Percentiles rank a stretch among this genome's conserved stretches.
Conservation (phyloP, 1,284 basidiomycete genomes). For the Ganoderma meredithae region DNA sequence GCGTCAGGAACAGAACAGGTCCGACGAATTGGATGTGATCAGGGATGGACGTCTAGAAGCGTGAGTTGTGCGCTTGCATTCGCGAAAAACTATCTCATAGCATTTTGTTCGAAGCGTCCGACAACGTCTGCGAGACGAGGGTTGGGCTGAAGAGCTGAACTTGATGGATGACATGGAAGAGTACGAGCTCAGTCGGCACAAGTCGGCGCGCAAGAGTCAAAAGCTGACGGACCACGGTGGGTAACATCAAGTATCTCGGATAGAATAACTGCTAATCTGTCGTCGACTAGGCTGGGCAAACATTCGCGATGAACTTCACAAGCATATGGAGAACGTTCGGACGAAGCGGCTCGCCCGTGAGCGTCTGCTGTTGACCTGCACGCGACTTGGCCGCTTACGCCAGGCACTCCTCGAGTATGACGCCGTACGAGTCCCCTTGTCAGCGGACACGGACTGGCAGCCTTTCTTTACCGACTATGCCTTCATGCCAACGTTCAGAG, state of each 20-base stretch:
- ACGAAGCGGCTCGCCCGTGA: conserved; percentile 5
- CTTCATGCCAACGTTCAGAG: not conserved
- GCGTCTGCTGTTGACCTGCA: not conserved
- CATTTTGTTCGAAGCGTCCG: not conserved
- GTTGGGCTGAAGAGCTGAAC: conserved; percentile 13
- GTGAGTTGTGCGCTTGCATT: not conserved
- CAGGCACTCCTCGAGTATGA: not conserved
- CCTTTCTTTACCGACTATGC: conserved; percentile 9
- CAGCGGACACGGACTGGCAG: conserved; percentile 10
- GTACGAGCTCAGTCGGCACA: not conserved
- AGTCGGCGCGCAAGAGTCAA: conserved; percentile 5
- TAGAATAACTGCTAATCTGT: not conserved
- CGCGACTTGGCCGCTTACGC: not conserved
- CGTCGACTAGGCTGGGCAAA: conserved; percentile 1
- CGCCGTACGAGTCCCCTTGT: not conserved
- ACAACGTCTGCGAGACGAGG: conserved; percentile 10
- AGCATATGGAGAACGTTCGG: conserved; percentile 7
- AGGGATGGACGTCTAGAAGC: conserved; percentile 7
- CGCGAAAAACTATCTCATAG: too few species aligned
- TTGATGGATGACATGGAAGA: not conserved
- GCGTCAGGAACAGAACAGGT: not conserved
- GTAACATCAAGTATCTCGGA: not conserved
- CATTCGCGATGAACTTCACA: not conserved
- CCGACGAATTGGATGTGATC: conserved; percentile 2
- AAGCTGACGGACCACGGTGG: conserved; percentile 11